Evolutionary conservation across 495 filamentous ascomycete species (phyloP).

Genomic region (Xylaria cubensis): DNA sequence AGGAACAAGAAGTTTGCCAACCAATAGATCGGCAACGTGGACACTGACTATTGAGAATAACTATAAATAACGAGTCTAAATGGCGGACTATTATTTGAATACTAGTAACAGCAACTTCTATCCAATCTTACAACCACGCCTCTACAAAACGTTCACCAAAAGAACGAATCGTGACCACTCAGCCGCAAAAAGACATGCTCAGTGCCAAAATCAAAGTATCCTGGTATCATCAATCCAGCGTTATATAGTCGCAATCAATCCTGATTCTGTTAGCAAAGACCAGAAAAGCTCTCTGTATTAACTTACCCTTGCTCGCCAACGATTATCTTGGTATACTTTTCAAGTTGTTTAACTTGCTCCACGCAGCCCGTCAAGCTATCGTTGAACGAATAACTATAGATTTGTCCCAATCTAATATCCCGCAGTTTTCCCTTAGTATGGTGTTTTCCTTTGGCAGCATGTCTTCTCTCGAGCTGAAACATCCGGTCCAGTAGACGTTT

Average conservation of each 20-base stretch:
- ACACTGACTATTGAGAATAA: background rate
- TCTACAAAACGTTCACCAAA: background rate
- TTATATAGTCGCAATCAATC: slow-evolving; percentile 30
- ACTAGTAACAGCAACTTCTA: background rate
- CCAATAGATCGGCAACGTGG: slow-evolving; percentile 39
- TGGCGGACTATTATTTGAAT: background rate
- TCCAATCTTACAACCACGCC: background rate
- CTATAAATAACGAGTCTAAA: background rate
- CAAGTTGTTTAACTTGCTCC: slow-evolving; percentile 56
- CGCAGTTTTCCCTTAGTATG: slow-evolving; percentile 31
- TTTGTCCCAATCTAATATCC: slow-evolving; percentile 42
- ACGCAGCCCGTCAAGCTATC: slow-evolving; percentile 64
- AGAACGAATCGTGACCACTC: background rate
- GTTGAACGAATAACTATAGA: slow-evolving; percentile 50
- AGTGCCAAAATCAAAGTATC: background rate
- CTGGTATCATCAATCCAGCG: background rate
- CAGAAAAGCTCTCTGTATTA: background rate
- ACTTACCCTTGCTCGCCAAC: slow-evolving; percentile 58
- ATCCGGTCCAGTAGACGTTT: slow-evolving; percentile 59
- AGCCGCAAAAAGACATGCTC: background rate
- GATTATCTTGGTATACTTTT: slow-evolving; percentile 61
- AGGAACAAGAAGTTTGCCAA: background rate
- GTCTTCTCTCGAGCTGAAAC: slow-evolving; percentile 52
- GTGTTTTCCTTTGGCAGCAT: slow-evolving; percentile 38
- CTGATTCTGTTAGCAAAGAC: slow-evolving; percentile 25